These are phyloP conservation scores for Tulasnella sp. DNA, from an alignment of 768 basidiomycete genomes.

Conservation along the genomic window DNA sequence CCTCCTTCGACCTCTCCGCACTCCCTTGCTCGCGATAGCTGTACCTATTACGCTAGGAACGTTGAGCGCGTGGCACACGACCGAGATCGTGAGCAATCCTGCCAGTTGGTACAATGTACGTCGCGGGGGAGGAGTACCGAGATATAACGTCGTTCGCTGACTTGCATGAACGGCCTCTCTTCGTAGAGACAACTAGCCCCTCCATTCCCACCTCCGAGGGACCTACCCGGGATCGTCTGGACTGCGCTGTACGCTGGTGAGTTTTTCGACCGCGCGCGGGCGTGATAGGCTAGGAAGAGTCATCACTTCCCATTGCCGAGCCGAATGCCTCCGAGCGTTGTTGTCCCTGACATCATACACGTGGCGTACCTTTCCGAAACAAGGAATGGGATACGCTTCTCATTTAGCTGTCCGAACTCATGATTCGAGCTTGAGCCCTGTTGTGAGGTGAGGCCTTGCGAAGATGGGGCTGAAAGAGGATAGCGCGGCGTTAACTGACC, in stretches of 20 bases:
- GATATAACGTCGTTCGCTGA: not conserved
- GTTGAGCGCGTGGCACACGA: constrained; percentile 43
- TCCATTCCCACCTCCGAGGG: constrained; percentile 44
- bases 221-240: constrained; percentile 55
- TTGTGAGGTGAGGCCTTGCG: too few relatives aligned
- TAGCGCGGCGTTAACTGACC: not conserved
- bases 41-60: constrained; percentile 51
- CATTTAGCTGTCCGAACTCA: constrained; percentile 51
- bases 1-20: constrained; percentile 46
- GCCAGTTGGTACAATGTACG: constrained; percentile 57
- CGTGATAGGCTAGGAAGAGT: too few relatives aligned
- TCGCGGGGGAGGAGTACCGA: too few relatives aligned
- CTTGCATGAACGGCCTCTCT: not conserved
- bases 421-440: constrained; percentile 39
- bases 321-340: not conserved
- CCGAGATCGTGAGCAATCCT: constrained; percentile 35
- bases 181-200: constrained; percentile 44
- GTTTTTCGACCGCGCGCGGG: constrained; percentile 7
- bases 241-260: constrained; percentile 39
- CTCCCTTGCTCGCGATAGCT: constrained; percentile 49
- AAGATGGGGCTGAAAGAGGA: too few relatives aligned
- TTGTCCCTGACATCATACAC: constrained; percentile 13
- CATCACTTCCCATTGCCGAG: not conserved
- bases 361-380: constrained; percentile 8
- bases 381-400: constrained; percentile 49